Evolutionary conservation across 1,284 basidiomycete species (phyloP).

Genomic region (Bjerkandera adusta): DNA sequence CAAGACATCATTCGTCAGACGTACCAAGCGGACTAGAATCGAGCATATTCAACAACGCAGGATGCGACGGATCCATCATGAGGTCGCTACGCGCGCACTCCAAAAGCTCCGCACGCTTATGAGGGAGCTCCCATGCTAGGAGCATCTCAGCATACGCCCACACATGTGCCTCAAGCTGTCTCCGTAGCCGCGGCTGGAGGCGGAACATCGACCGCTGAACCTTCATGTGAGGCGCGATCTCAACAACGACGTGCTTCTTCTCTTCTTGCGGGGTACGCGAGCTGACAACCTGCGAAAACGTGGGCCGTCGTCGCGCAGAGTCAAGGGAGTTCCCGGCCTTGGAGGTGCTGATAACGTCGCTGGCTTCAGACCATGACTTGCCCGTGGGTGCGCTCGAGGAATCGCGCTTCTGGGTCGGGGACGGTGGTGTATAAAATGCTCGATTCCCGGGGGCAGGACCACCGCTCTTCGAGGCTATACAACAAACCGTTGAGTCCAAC

Average conservation of each 20-base stretch:
- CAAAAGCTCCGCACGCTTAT: slow-evolving; percentile 68
- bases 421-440: too few species aligned
- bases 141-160: slow-evolving; percentile 74
- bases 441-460: too few species aligned
- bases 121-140: slow-evolving; percentile 64
- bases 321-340: too few species aligned
- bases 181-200: slow-evolving; percentile 21
- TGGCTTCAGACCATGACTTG: slow-evolving; percentile 56
- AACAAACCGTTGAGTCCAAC: too few species aligned
- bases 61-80: slow-evolving; percentile 19
- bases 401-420: too few species aligned
- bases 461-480: too few species aligned
- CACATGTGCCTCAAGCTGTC: slow-evolving; percentile 58
- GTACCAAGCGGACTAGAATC: slow-evolving; percentile 29
- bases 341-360: too few species aligned
- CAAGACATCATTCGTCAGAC: background rate
- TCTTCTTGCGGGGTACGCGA: slow-evolving; percentile 28
- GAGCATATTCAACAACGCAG: slow-evolving; percentile 32
- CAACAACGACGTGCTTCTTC: slow-evolving; percentile 34
- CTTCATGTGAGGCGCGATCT: slow-evolving; percentile 23
- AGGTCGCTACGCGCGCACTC: slow-evolving; percentile 49
- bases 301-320: slow-evolving; percentile 34
- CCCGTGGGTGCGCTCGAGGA: slow-evolving; percentile 26
- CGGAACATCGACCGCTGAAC: slow-evolving; percentile 11
- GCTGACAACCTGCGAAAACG: slow-evolving; percentile 37